Percentiles rank a stretch among this genome's conserved stretches.
phyloP scores from a whole-genome alignment of 331 rosid species.

The Pyrus hybrid region DNA sequence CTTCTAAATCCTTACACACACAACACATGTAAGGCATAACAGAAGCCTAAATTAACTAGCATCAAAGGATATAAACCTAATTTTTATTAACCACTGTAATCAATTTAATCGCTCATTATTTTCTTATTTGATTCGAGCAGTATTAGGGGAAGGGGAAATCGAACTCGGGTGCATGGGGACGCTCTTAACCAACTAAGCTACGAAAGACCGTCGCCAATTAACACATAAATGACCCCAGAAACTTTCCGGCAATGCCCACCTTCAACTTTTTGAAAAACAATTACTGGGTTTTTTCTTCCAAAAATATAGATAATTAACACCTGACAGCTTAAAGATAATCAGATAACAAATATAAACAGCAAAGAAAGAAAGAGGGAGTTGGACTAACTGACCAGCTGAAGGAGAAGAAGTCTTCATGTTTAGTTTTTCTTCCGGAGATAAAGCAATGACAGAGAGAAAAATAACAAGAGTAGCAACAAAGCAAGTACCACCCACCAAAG shows the following conservation, averaged over 20 bases:
- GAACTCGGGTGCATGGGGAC: too few relatives aligned
- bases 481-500: too few relatives aligned
- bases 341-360: neutral
- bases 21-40: neutral
- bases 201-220: neutral
- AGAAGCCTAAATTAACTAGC: neutral
- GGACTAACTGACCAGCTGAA: constrained; percentile 1
- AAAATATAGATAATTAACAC: neutral
- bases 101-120: too few relatives aligned
- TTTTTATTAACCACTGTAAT: neutral
- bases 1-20: neutral
- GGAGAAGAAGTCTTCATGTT: constrained; percentile 15
- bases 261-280: neutral
- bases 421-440: too few relatives aligned
- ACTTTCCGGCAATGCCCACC: neutral
- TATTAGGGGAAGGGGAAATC: too few relatives aligned
- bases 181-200: too few relatives aligned
- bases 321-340: neutral
- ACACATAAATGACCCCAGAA: neutral
- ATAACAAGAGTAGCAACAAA: neutral
- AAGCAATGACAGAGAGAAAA: neutral
- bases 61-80: neutral
- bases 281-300: neutral
- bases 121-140: too few relatives aligned
- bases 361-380: neutral